Percentiles rank a stretch among this genome's conserved stretches.
Evolutionary conservation across 176 grass and related monocot genomes (phyloP).

Genomic region (Coix lacrymajobi): DNA sequence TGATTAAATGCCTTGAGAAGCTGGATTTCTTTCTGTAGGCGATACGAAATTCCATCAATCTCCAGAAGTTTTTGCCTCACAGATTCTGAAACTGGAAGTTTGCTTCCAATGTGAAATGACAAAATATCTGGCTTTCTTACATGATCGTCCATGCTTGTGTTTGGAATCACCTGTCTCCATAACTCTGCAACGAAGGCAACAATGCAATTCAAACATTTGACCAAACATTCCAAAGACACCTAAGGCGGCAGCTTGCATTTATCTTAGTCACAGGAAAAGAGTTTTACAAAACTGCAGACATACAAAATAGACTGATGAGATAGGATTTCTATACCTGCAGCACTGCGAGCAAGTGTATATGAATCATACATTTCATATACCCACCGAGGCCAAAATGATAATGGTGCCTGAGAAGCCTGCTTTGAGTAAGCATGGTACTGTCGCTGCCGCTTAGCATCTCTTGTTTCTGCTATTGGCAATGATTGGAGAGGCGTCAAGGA

Average conservation of each 20-base stretch:
- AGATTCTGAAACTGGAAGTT: conserved; percentile 85
- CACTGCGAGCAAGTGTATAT: conserved; percentile 71
- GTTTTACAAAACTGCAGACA: background rate
- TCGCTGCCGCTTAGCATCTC: conserved; percentile 35
- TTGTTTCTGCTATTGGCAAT: conserved; percentile 11
- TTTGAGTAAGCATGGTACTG: conserved; percentile 26
- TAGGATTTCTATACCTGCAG: conserved; percentile 52
- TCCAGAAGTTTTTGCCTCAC: conserved; percentile 87
- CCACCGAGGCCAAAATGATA: conserved; percentile 94
- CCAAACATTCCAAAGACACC: background rate
- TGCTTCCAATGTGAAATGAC: conserved; percentile 90
- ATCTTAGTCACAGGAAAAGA: background rate
- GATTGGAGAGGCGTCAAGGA: conserved; percentile 18
- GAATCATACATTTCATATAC: conserved; percentile 91
- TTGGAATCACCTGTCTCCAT: conserved; percentile 73
- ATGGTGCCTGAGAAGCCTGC: conserved; percentile 40
- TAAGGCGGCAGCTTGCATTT: conserved; percentile 3
- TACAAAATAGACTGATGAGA: background rate
- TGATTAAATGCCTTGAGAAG: conserved; percentile 80
- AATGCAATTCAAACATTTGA: background rate
- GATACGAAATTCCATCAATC: conserved; percentile 85
- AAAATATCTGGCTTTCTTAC: conserved; percentile 70
- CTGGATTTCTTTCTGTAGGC: conserved; percentile 80
- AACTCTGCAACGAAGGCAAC: conserved; percentile 50
- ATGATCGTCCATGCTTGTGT: conserved; percentile 65